Evolutionary conservation across 495 filamentous ascomycete genomes (phyloP), one percentile per base, ranked within the genome.

Genomic region (Xylaria telfairii): DNA sequence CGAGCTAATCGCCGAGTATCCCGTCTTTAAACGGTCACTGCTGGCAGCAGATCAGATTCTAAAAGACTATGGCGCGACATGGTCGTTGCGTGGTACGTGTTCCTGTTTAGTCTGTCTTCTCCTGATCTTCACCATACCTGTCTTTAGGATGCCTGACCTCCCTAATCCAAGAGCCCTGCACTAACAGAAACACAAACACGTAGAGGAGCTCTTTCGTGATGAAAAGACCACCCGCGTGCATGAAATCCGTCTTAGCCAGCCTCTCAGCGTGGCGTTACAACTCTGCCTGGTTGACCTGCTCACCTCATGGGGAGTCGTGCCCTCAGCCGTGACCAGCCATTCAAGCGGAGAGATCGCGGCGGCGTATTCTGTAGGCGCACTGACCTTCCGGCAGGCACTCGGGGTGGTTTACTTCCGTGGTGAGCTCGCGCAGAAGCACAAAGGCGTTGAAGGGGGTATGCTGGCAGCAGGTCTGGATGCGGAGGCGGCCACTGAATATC

Each of bases 261-360:
- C 85, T 2, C 42, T 85, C 0, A 81, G 80, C 65, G 80, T 79
- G 1, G 77, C 81, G 13, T 37, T 84, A 2, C 81, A 84, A 65
- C 72, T 84, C n/a, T 72, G 78, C 4, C 68, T 89, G 10, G 81
- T 86, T 0, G 76, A 83, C 10, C 71, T 89, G 7, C 73, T 88
- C 7, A 56, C 67, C 4, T 77, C 75, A 3, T 84, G 83, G 79
- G 83, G 83, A n/a, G 76, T 88, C 24, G 62, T 32, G 2, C 83
- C 84, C 0, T 67, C 73, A 6, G 78, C 81, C 19, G 83, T 87
- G 0, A 77, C 84, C 7, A 84, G 87, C 28, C 86, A 89, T 71
- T 88, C 86, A 3, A 85, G 81, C 69, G 87, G 87, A 6, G 87
- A 89, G 68, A 88, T 88, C 70, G 77, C 75, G 3, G 82, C 81